phyloP scores from a whole-genome alignment of 2,329 filamentous ascomycete species.

The Penicillium expansum region DNA sequence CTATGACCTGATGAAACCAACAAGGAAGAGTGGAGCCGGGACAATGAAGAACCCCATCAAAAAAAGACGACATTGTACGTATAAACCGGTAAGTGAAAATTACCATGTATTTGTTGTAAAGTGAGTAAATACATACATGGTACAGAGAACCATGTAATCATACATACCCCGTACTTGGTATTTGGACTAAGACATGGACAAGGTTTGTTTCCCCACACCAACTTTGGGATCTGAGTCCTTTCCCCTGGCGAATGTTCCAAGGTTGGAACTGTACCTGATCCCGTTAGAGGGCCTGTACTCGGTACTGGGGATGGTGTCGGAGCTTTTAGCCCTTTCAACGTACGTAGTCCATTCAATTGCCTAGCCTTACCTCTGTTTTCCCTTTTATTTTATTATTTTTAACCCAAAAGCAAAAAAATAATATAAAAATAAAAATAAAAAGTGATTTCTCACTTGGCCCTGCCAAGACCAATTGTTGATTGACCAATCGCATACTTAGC shows the following conservation, averaged over 20 bases:
- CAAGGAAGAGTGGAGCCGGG: not conserved
- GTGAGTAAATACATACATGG: not conserved
- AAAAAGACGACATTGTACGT: not conserved
- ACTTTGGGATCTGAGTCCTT: conserved; percentile 7
- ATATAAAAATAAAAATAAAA: not conserved
- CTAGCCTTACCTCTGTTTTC: not conserved
- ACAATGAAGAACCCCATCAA: not conserved
- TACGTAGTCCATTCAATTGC: not conserved
- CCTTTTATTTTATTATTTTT: not conserved
- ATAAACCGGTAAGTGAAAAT: not conserved
- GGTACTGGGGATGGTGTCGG: conserved; percentile 1
- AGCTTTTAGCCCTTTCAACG: not conserved
- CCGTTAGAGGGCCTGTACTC: conserved; percentile 1
- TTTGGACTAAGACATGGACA: no score
- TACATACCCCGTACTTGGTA: not conserved
- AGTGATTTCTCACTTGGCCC: not conserved
- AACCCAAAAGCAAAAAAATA: not conserved
- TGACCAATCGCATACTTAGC: not conserved
- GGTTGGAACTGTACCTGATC: not conserved
- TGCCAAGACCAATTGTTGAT: conserved; percentile 1
- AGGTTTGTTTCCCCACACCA: conserved; percentile 6
- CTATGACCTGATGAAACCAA: not conserved
- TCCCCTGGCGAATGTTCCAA: no score
- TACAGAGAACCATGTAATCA: not conserved
- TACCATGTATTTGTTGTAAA: not conserved